phyloP scores from a whole-genome alignment of 805 yeast species.

The Saccharomycopsis sp. region DNA sequence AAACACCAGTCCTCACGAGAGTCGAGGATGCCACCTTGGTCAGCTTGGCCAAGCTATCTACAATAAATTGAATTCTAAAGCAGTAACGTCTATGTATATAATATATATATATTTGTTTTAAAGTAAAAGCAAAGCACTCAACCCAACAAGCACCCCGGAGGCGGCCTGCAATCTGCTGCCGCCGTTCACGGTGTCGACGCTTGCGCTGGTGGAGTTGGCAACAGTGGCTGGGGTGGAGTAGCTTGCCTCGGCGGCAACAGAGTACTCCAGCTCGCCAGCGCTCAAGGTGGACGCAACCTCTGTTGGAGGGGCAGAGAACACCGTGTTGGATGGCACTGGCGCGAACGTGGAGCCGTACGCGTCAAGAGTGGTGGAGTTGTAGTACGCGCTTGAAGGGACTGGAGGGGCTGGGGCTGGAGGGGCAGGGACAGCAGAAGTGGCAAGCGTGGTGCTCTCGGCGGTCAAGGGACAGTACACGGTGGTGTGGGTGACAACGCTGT shows the following conservation, averaged over 20 bases:
- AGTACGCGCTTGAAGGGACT: neutral
- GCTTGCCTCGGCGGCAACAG: neutral
- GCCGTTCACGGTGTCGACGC: neutral
- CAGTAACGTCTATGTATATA: too few species aligned
- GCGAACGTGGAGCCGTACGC: constrained; percentile 6
- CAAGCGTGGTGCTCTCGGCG: constrained; percentile 2
- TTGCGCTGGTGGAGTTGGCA: neutral
- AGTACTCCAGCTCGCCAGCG: neutral
- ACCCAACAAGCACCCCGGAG: neutral
- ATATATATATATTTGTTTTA: too few species aligned
- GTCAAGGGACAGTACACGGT: constrained; percentile 20
- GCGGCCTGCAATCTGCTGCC: neutral
- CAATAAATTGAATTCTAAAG: too few species aligned
- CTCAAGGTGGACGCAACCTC: neutral
- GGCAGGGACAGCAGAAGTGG: constrained; percentile 4
- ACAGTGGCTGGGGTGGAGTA: too few species aligned
- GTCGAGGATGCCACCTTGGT: constrained; percentile 67
- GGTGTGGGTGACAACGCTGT: constrained; percentile 17
- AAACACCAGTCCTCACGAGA: constrained; percentile 46
- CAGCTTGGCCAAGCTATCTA: constrained; percentile 34
- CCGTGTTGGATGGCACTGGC: neutral
- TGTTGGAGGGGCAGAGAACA: constrained; percentile 3
- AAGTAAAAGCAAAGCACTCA: constrained; percentile 1
- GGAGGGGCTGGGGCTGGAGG: constrained; percentile 1
- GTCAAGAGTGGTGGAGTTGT: constrained; percentile 1